Evolutionary conservation across 495 filamentous ascomycete genomes (phyloP).

Genomic region (Pyronema omphalodes): DNA sequence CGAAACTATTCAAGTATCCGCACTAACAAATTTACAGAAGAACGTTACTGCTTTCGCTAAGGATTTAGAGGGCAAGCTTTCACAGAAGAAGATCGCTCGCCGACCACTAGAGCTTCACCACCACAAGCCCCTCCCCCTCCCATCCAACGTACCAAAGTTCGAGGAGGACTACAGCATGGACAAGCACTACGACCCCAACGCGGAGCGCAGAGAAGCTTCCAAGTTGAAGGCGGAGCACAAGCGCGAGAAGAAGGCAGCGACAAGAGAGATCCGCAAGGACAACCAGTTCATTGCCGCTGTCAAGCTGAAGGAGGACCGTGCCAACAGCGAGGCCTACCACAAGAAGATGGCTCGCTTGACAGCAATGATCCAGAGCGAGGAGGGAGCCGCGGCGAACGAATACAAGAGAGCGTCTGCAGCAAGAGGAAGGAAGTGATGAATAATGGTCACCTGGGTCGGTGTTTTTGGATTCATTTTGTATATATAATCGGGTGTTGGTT

Average conservation of each 20-base stretch:
- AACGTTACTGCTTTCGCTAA: slow-evolving; percentile 27
- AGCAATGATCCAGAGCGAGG: slow-evolving; percentile 87
- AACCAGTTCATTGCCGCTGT: slow-evolving; percentile 79
- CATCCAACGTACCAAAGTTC: slow-evolving; percentile 80
- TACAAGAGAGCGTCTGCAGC: slow-evolving; percentile 52
- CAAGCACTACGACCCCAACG: slow-evolving; percentile 89
- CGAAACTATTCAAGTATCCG: neutral
- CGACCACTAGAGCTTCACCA: slow-evolving; percentile 74
- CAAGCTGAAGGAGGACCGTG: slow-evolving; percentile 78
- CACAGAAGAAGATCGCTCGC: slow-evolving; percentile 40
- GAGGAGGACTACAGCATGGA: slow-evolving; percentile 86
- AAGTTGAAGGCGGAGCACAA: slow-evolving; percentile 80
- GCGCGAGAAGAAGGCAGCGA: slow-evolving; percentile 82
- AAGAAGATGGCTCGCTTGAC: slow-evolving; percentile 81
- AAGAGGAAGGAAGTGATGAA: too few species aligned
- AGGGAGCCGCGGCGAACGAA: slow-evolving; percentile 64
- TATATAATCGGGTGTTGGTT: too few species aligned
- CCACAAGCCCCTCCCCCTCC: slow-evolving; percentile 76
- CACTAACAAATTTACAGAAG: slow-evolving; percentile 17
- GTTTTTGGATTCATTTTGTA: too few species aligned
- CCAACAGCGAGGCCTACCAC: slow-evolving; percentile 74
- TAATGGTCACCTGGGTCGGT: too few species aligned
- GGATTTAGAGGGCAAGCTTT: slow-evolving; percentile 33
- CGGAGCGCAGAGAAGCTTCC: slow-evolving; percentile 60
- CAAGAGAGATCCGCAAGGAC: slow-evolving; percentile 88